Evolutionary conservation across 345 rosid genomes (phyloP), one percentile per base, ranked within the genome.

Genomic region (Heritiera fomes): DNA sequence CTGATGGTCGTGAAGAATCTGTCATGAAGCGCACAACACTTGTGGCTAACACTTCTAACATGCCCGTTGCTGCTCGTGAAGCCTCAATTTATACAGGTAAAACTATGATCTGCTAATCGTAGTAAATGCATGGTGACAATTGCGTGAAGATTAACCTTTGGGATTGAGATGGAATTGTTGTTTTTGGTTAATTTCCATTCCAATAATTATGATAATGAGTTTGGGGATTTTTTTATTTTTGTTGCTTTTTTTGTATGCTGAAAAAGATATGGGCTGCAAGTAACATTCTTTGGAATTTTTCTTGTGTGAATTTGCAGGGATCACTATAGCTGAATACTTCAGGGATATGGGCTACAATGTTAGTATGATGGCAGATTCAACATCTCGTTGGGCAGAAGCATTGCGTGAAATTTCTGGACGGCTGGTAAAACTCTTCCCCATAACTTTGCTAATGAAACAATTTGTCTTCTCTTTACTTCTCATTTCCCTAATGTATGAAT

Each of bases 1-100:
- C 98, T 82, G 99, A 97, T 92, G 99, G 99, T 66, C 99, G 99
- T 76, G 99, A 97, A 87, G 99, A 97, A 86, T 97, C 99, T 85
- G 99, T 97, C 84, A 97, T 97, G 99, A 97, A 97, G 89, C 98
- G 99, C 38, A 97, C 98, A 40, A 97, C 97, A 46, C 94, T 97
- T 81, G 98, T 97, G 73, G 99, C 98, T 81, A 97, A 97, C 84
- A 97, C 99, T 81, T 97, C 99, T 82, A 97, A 93, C 87, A 97
- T 97, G 98, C 99, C 99, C 60, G 98, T 94, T 87, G 98, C 98
- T 86, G 98, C 99, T 81, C 95, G 99, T 79, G 99, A 97, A 86
- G 99, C 99, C 80, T 97, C 99, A 76, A 97, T 97, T 85, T 97
- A 97, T 87, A 94, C 98, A 40, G 98, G 99, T 94, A 58, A 13